Base-by-base conservation (phyloP, 2,329 filamentous ascomycete genomes). In the Lizonia empirigonia region DNA sequence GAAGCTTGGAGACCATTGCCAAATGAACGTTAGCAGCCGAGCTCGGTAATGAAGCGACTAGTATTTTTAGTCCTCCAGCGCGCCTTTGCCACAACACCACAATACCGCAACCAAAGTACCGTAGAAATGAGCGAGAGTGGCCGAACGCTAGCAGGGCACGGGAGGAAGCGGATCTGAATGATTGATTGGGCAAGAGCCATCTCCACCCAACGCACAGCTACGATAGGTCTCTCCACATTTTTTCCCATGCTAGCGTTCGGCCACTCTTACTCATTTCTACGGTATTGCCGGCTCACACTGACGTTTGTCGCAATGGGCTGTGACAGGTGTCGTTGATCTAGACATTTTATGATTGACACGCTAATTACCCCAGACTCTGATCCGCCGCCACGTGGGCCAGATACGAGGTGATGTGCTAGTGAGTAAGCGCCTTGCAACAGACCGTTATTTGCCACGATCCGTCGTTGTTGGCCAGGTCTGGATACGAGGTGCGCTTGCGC, bases 351-450 rank as follows among this genome's bases (percentile, higher is more conserved):
- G 7, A 41, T 9, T 12, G 24, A 26, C 34, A 35, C 51, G 50
- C 64, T 68, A 68, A 46, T 47, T 56, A 60, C 63, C 65, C 65
- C 59, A 55, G 62, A 60, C 53, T 61, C 60, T 49, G 50, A 63
- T 62, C 56, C 41, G 47, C 47, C 36, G 42, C 55, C 59, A 53
- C 57, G 63, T 64, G 65, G 60, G 58, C 53, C 64, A 47, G 52
- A 64, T 65, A 67, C 62, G 64, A 66, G 59, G 36, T 62, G 58
- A 65, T 61, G 56, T 49, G 56, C 59, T 46, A 34, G 24, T 42
- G 33, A 37, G 51, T 57, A 64, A 62, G 56, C 59, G 53, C 38
- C 44, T 45, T 22, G 41, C 50, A 45, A 50, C 50, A 46, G 23
- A 44, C 26, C 32, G 41, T 26, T 39, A 32, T 42, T 49, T 49